Evolutionary conservation across 2,329 filamentous ascomycete species (phyloP).

Genomic region (Salinomyces thailandicus): DNA sequence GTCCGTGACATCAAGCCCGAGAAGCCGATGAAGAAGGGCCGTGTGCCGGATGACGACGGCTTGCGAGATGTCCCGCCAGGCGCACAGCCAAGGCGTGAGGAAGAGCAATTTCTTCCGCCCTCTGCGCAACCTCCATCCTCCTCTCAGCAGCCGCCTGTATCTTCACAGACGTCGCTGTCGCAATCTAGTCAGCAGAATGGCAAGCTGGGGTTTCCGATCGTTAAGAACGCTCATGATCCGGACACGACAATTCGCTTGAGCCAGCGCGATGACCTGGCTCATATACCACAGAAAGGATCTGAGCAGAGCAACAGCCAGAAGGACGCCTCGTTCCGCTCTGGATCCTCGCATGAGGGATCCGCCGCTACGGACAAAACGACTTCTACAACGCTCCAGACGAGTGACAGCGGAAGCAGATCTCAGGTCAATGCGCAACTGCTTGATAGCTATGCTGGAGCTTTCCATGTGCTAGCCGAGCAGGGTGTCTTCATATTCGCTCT

Average conservation of each 20-base stretch:
- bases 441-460: constrained; percentile 16
- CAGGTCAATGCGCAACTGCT: constrained; percentile 1
- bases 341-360: background rate
- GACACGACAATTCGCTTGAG: constrained; percentile 55
- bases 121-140: constrained; percentile 10
- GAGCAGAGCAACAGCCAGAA: constrained; percentile 4
- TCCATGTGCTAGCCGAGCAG: constrained; percentile 8
- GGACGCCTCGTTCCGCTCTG: constrained; percentile 4
- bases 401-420: background rate
- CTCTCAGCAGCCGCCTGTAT: constrained; percentile 13
- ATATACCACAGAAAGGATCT: background rate
- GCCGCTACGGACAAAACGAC: background rate
- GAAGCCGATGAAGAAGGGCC: constrained; percentile 2
- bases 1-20: constrained; percentile 15
- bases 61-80: constrained; percentile 4
- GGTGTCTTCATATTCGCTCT: constrained; percentile 27
- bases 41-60: constrained; percentile 7
- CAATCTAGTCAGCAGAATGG: constrained; percentile 29
- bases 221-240: constrained; percentile 63
- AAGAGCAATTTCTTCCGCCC: constrained; percentile 1
- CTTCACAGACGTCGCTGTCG: constrained; percentile 14
- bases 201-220: constrained; percentile 57
- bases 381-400: background rate
- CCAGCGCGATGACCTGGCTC: constrained; percentile 41
- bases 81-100: background rate